Conservation (phyloP, 176 grass and related monocot species). For the Zea mays region DNA sequence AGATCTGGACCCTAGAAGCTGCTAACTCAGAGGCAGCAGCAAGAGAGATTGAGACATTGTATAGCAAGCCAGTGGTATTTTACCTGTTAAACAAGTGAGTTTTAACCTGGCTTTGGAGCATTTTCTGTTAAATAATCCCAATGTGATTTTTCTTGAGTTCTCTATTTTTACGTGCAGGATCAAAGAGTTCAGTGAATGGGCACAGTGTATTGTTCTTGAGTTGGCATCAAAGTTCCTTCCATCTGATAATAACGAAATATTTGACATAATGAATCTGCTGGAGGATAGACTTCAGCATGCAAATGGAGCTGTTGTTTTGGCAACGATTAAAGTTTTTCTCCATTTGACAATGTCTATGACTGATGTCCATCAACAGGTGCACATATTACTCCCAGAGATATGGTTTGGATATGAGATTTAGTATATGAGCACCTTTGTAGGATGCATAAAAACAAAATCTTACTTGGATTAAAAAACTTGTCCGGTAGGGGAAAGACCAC, state of each 20-base stretch:
- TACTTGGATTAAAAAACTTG: not conserved
- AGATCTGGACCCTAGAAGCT: slow-evolving; percentile 93
- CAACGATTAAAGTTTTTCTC: slow-evolving; percentile 97
- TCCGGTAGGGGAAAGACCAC: too few species aligned
- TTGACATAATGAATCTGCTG: slow-evolving; percentile 98
- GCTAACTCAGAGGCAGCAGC: slow-evolving; percentile 80
- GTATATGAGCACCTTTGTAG: not conserved
- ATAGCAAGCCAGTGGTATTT: slow-evolving; percentile 79
- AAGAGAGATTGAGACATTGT: slow-evolving; percentile 84
- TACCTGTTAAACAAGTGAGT: slow-evolving; percentile 85
- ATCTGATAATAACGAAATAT: slow-evolving; percentile 86
- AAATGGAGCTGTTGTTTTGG: slow-evolving; percentile 99
- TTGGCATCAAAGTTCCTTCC: slow-evolving; percentile 90
- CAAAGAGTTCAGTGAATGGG: slow-evolving; percentile 97
- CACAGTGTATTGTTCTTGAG: slow-evolving; percentile 87
- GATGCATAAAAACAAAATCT: not conserved
- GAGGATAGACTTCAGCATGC: slow-evolving; percentile 99
- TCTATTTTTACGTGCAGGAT: slow-evolving; percentile 55
- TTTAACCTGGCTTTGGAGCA: slow-evolving; percentile 3
- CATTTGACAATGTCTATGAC: slow-evolving; percentile 99
- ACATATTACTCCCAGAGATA: slow-evolving; percentile 16
- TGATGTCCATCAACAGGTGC: slow-evolving; percentile 99
- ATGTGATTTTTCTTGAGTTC: slow-evolving; percentile 11
- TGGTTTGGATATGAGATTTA: not conserved
- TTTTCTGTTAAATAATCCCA: slow-evolving; percentile 13